Evolutionary conservation across 495 filamentous ascomycete species (phyloP).

Genomic region (Chlorociboria aeruginascens): DNA sequence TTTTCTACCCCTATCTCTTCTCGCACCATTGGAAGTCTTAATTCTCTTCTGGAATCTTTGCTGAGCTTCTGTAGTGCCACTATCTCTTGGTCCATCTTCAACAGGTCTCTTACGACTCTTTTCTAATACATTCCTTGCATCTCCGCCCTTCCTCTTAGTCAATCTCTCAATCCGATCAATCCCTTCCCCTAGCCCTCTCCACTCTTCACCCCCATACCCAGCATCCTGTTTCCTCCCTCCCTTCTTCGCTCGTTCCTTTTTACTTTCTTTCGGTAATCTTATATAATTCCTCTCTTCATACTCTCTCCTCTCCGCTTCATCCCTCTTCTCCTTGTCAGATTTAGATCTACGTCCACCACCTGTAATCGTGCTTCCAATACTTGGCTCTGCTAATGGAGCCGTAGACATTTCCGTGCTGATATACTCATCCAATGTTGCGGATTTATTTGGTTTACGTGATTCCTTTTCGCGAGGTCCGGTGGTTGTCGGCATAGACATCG

Average conservation of each 20-base stretch:
- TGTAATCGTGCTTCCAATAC: conserved; percentile 72
- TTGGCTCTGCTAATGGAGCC: conserved; percentile 66
- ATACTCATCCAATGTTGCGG: conserved; percentile 75
- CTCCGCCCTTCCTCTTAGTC: conserved; percentile 46
- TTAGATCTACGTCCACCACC: conserved; percentile 60
- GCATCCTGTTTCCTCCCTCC: conserved; percentile 31
- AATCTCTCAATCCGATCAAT: conserved; percentile 64
- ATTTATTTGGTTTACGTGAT: conserved; percentile 48
- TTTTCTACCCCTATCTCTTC: conserved; percentile 36
- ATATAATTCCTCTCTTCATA: conserved; percentile 88
- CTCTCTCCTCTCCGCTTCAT: conserved; percentile 56
- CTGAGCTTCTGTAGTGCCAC: conserved; percentile 46
- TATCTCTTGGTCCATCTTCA: conserved; percentile 45
- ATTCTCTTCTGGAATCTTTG: conserved; percentile 63
- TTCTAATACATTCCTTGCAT: conserved; percentile 51
- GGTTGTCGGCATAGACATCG: conserved; percentile 50
- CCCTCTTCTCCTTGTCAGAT: conserved; percentile 52
- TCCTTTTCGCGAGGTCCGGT: conserved; percentile 44
- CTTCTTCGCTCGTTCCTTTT: conserved; percentile 54
- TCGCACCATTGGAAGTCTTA: conserved; percentile 49
- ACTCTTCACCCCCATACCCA: conserved; percentile 75
- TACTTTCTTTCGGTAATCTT: conserved; percentile 66
- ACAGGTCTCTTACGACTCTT: conserved; percentile 66
- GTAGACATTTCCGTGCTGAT: conserved; percentile 66
- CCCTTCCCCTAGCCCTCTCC: conserved; percentile 65